Percentiles rank a stretch among this genome's conserved stretches.
Conservation (phyloP, 345 rosid genomes). For the Eucalyptus virginea region DNA sequence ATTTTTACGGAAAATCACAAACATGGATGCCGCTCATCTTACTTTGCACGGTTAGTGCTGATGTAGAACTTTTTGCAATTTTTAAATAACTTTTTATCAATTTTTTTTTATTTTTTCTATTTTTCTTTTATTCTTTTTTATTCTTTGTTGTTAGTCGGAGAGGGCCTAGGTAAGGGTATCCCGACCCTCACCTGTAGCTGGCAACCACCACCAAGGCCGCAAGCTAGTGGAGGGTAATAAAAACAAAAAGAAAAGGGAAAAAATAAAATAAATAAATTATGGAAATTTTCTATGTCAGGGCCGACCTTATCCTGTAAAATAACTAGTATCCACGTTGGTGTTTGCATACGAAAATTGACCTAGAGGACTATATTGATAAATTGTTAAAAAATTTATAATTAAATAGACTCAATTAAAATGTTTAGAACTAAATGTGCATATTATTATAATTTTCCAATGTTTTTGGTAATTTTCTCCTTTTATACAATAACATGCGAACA, state of each 20-base stretch:
- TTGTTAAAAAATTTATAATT: neutral
- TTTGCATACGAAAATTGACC: neutral
- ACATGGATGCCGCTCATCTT: accelerated
- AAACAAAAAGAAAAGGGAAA: too few species aligned
- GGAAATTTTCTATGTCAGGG: neutral
- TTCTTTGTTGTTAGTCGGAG: accelerated
- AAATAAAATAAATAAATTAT: neutral
- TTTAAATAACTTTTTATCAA: too few species aligned
- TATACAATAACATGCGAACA: neutral
- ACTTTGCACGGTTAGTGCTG: too few species aligned
- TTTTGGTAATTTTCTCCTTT: neutral
- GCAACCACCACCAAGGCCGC: accelerated
- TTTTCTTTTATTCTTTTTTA: too few species aligned
- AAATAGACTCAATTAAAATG: neutral
- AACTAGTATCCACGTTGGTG: accelerated
- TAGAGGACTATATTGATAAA: neutral
- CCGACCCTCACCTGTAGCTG: neutral
- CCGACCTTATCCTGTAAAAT: accelerated
- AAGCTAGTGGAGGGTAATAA: too few species aligned
- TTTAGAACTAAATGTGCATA: too few species aligned
- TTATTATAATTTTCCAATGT: too few species aligned
- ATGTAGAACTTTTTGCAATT: too few species aligned
- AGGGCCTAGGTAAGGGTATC: neutral
- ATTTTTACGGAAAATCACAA: neutral
- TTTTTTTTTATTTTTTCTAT: accelerated